Base-by-base conservation (phyloP, 2,329 filamentous ascomycete species). In the Pezicula carpinea region DNA sequence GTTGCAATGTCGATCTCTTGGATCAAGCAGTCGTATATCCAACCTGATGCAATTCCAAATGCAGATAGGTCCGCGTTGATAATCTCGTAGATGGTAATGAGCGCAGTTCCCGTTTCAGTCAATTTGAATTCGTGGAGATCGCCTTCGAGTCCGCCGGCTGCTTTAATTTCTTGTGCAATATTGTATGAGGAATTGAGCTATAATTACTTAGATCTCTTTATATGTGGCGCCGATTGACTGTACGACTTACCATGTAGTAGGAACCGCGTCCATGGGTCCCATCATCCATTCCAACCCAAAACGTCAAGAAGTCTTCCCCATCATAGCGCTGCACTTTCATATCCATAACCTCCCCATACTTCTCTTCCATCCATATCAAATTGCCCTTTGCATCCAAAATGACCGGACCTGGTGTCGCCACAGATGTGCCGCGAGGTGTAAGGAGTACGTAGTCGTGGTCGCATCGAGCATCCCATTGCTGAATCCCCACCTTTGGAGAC, bases 1-100 rank as follows among this genome's bases (percentile, higher is more conserved):
- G 70, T 74, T 5, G 66, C 67, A 13, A 76, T 64, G 50, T 77
- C 69, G 18, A 77, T 64, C 56, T 77, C 74, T 52, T 73, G 69
- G 48, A 72, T 68, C 3, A 68, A 47, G 36, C 64, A 65, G 41
- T 73, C 69, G 48, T 67, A 65, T 5, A 73, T 57, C 60, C 66
- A 72, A n/a, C 43, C 38, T 10, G 38, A 40, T 23, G 11, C 13
- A 23, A 40, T 64, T 36, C 64, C 69, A 4, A 70, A 55, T 6
- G 56, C 52, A 8, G 57, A 60, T 6, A 76, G 61, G 52, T 77
- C 67, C 6, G 58, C 62, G 1, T 58, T 59, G 2, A 63, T 60
- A 3, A 64, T 50, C 31, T 69, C 62, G 48, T 72, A 72, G 13
- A 69, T 62, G 1, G 66, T 62, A 15, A 74, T 61, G 3, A 75